These are phyloP conservation scores for Mikania micrantha DNA, from an alignment of 129 eudicot species.

Conservation along the genomic window DNA sequence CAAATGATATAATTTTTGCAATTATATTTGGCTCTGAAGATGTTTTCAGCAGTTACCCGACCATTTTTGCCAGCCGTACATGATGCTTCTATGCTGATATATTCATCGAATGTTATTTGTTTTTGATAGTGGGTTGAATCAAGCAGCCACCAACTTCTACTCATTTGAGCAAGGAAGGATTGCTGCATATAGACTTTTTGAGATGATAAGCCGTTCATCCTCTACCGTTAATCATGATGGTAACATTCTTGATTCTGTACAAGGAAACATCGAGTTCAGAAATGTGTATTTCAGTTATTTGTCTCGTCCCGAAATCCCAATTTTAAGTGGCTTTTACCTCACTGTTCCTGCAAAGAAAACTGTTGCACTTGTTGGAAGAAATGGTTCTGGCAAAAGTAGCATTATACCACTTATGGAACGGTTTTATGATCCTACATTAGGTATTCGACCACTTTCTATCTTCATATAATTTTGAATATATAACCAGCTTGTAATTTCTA, in stretches of 20 bases:
- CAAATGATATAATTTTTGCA: neutral
- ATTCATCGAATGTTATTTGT: slow-evolving; percentile 10
- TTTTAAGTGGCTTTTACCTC: slow-evolving; percentile 91
- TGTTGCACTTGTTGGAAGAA: slow-evolving; percentile 97
- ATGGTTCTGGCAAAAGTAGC: slow-evolving; percentile 98
- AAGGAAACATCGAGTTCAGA: slow-evolving; percentile 94
- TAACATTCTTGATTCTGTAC: slow-evolving; percentile 52
- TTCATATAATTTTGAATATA: neutral
- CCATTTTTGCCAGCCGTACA: neutral
- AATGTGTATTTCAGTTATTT: slow-evolving; percentile 92
- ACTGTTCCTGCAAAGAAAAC: slow-evolving; percentile 92
- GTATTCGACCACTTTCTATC: slow-evolving; percentile 28
- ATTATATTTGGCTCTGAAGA: neutral
- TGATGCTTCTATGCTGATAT: slow-evolving; percentile 7
- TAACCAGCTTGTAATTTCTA: neutral
- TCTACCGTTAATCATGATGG: slow-evolving; percentile 69
- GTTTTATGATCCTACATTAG: slow-evolving; percentile 96
- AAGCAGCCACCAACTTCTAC: slow-evolving; percentile 95
- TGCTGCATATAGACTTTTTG: slow-evolving; percentile 96
- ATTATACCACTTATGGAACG: slow-evolving; percentile 98
- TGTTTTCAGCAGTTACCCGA: too few species aligned
- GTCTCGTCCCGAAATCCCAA: slow-evolving; percentile 95
- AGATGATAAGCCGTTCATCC: slow-evolving; percentile 95
- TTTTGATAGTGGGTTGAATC: slow-evolving; percentile 70
- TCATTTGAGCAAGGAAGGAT: slow-evolving; percentile 98